phyloP scores from a whole-genome alignment of 73 alveolate genomes.

The Paramecium octaurelia region DNA sequence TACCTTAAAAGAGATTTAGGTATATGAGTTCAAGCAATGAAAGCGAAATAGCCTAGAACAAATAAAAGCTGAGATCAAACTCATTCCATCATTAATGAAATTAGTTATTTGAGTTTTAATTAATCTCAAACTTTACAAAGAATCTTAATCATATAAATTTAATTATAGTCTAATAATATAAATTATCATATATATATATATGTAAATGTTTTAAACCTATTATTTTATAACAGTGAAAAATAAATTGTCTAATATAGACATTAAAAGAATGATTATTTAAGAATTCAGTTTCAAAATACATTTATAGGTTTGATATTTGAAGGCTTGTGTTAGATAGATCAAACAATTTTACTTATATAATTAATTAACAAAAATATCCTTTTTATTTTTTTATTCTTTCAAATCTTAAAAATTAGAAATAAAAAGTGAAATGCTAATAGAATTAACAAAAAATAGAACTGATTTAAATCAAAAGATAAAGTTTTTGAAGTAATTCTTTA shows the following conservation, averaged over 20 bases:
- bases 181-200: background rate
- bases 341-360: too few species aligned
- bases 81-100: background rate
- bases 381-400: too few species aligned
- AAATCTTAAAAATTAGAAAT: background rate
- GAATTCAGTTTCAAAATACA: background rate
- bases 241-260: background rate
- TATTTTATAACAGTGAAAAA: background rate
- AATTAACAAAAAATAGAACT: too few species aligned
- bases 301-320: too few species aligned
- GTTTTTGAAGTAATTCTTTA: background rate
- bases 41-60: background rate
- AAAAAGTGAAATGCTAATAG: too few species aligned
- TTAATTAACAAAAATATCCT: too few species aligned
- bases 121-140: background rate
- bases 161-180: too few species aligned
- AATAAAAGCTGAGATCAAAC: background rate
- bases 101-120: background rate
- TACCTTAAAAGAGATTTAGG: background rate
- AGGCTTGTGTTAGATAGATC: background rate
- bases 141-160: background rate
- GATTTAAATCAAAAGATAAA: too few species aligned
- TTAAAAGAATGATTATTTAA: too few species aligned
- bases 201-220: background rate
- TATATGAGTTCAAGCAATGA: conserved; percentile 3